Evolutionary conservation across 2,329 filamentous ascomycete species (phyloP).

Genomic region (Nigrospora osmanthi): DNA sequence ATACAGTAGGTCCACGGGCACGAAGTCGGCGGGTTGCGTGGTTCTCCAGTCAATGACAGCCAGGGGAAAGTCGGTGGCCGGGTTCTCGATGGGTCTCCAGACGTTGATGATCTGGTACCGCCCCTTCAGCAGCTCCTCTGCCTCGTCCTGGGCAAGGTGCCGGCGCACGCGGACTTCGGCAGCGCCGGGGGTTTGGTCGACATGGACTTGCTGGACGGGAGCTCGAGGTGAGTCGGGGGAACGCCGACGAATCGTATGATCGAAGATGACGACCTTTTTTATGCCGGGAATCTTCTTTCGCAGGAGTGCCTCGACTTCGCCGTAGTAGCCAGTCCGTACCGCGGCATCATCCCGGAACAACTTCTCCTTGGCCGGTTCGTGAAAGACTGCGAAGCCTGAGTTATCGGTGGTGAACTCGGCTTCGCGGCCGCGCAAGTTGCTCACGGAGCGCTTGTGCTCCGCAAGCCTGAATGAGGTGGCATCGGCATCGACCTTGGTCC

Average conservation of each 20-base stretch:
- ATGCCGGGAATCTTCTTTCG: constrained; percentile 44
- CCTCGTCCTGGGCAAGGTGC: constrained; percentile 47
- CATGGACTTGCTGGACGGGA: constrained; percentile 63
- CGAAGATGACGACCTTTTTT: constrained; percentile 60
- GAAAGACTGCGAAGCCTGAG: constrained; percentile 49
- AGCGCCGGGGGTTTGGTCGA: constrained; percentile 61
- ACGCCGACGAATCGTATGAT: constrained; percentile 60
- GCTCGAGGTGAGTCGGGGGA: constrained; percentile 47
- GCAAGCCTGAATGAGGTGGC: constrained; percentile 43
- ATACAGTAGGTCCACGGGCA: constrained; percentile 56
- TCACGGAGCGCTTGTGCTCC: constrained; percentile 37
- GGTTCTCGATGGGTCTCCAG: constrained; percentile 59
- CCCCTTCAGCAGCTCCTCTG: constrained; percentile 45
- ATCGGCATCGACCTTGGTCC: constrained; percentile 57
- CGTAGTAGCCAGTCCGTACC: constrained; percentile 51
- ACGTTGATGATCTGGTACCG: constrained; percentile 65
- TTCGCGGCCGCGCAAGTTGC: constrained; percentile 45
- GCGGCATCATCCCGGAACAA: constrained; percentile 46
- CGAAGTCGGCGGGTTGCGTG: constrained; percentile 48
- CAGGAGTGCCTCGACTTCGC: constrained; percentile 51
- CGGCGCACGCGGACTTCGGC: constrained; percentile 53
- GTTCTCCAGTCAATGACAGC: constrained; percentile 58
- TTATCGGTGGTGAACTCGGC: constrained; percentile 46
- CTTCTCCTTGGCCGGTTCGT: constrained; percentile 43
- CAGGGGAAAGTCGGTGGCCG: constrained; percentile 55